Conservation (phyloP, 768 basidiomycete genomes). For the Lactifluus echinatus region DNA sequence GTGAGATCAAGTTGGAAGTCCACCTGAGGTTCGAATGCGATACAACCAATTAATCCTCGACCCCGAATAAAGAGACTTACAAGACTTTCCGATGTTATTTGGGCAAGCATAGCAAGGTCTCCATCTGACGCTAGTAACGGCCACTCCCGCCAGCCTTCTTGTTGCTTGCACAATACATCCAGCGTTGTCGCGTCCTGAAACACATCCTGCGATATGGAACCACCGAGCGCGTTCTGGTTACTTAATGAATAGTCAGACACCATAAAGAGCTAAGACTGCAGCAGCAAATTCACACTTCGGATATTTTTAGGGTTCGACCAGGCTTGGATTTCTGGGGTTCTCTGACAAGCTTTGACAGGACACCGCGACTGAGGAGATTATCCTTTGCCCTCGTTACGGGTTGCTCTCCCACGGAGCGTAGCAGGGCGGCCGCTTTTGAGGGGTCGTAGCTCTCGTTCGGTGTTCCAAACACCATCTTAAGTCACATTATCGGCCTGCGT, state of each 20-base stretch:
- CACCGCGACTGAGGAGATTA: slow-evolving; percentile 52
- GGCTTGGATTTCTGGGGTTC: slow-evolving; percentile 57
- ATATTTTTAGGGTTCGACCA: slow-evolving; percentile 68
- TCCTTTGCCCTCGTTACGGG: slow-evolving; percentile 47
- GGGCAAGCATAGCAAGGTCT: slow-evolving; percentile 65
- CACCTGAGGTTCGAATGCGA: slow-evolving; percentile 36
- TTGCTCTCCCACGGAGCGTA: slow-evolving; percentile 49
- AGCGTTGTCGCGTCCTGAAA: slow-evolving; percentile 64
- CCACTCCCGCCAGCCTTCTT: slow-evolving; percentile 66
- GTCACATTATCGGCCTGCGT: neutral
- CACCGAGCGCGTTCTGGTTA: slow-evolving; percentile 60
- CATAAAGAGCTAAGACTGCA: neutral
- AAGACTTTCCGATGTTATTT: slow-evolving; percentile 77
- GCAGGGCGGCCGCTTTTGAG: slow-evolving; percentile 46
- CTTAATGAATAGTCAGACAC: slow-evolving; percentile 29
- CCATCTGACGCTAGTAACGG: slow-evolving; percentile 72
- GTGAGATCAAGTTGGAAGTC: slow-evolving; percentile 65
- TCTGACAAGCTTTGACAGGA: slow-evolving; percentile 57
- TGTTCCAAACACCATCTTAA: slow-evolving; percentile 70
- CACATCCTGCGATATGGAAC: slow-evolving; percentile 51
- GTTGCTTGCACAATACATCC: slow-evolving; percentile 44
- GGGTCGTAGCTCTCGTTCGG: slow-evolving; percentile 61
- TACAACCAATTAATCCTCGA: neutral
- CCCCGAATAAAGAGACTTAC: slow-evolving; percentile 29
- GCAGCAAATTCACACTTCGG: slow-evolving; percentile 44